Evolutionary conservation across 352 stramenopile genomes (phyloP).

Genomic region (Globisporangium solare): DNA sequence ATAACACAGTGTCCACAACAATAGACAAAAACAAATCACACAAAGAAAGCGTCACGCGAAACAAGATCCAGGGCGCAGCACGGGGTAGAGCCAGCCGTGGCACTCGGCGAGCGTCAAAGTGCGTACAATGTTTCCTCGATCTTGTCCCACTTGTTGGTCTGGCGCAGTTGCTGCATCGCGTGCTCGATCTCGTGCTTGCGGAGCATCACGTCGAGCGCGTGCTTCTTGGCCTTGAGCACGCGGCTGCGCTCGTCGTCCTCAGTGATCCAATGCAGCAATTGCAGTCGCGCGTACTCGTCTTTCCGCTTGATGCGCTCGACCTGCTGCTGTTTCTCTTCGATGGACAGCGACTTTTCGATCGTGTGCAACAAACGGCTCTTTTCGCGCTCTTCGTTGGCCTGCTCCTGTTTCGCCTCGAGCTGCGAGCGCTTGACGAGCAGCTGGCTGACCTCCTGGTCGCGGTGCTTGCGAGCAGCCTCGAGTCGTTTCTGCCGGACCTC

Average conservation of each 20-base stretch:
- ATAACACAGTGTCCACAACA: conserved; percentile 6
- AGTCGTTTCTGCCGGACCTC: conserved; percentile 58
- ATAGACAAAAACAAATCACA: background rate
- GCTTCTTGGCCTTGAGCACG: conserved; percentile 59
- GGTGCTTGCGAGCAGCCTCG: conserved; percentile 39
- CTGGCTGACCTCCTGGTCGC: conserved; percentile 29
- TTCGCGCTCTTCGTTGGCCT: conserved; percentile 35
- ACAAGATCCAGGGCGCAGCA: background rate
- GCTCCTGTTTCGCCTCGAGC: conserved; percentile 36
- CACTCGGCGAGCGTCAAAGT: conserved; percentile 19
- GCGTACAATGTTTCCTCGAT: conserved; percentile 74
- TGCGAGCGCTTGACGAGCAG: conserved; percentile 41
- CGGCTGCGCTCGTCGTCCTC: conserved; percentile 55
- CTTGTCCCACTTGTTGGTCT: conserved; percentile 72
- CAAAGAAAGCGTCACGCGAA: conserved; percentile 7
- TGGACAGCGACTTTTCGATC: conserved; percentile 48
- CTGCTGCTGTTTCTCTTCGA: conserved; percentile 61
- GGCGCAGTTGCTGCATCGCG: conserved; percentile 59
- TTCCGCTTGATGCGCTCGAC: conserved; percentile 72
- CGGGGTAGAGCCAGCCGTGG: background rate
- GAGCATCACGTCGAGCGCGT: conserved; percentile 52
- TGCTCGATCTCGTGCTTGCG: conserved; percentile 66
- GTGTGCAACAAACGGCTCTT: conserved; percentile 41
- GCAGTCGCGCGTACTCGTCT: conserved; percentile 58
- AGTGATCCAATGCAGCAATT: conserved; percentile 50